These are phyloP conservation scores for Paraphysoderma sedebokerense DNA, from an alignment of 371 early-diverging fungal species.

Conservation along the genomic window DNA sequence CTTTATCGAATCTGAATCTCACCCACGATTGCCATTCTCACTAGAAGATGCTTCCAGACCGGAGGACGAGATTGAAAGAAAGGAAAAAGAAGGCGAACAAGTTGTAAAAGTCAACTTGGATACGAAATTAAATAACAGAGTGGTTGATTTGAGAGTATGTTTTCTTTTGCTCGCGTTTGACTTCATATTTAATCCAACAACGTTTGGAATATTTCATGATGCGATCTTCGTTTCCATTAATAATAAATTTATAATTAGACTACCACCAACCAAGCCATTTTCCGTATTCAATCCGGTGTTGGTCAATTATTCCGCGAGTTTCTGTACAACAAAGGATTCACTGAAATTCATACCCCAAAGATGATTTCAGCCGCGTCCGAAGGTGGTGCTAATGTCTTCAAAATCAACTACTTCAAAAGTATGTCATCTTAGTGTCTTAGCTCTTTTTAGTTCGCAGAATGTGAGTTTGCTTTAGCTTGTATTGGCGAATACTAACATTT, in stretches of 20 bases:
- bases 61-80: conserved; percentile 50
- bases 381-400: conserved; percentile 98
- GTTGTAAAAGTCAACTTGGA: conserved; percentile 70
- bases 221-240: not conserved
- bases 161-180: not conserved
- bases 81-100: conserved; percentile 32
- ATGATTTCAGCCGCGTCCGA: conserved; percentile 92
- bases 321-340: conserved; percentile 63
- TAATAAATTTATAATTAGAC: conserved; percentile 27
- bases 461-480: not conserved
- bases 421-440: conserved; percentile 3
- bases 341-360: conserved; percentile 99
- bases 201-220: not conserved
- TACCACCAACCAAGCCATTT: conserved; percentile 93
- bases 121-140: conserved; percentile 93
- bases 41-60: conserved; percentile 90
- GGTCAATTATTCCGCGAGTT: conserved; percentile 89
- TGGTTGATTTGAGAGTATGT: conserved; percentile 80
- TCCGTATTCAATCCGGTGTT: conserved; percentile 93
- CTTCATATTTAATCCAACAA: not conserved
- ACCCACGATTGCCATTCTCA: conserved; percentile 73
- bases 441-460: not conserved
- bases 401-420: conserved; percentile 93
- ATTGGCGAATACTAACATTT: conserved; percentile 1
- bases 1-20: not conserved